Evolutionary conservation across 2,329 filamentous ascomycete species (phyloP).

Genomic region (Fusarium staphyleae): DNA sequence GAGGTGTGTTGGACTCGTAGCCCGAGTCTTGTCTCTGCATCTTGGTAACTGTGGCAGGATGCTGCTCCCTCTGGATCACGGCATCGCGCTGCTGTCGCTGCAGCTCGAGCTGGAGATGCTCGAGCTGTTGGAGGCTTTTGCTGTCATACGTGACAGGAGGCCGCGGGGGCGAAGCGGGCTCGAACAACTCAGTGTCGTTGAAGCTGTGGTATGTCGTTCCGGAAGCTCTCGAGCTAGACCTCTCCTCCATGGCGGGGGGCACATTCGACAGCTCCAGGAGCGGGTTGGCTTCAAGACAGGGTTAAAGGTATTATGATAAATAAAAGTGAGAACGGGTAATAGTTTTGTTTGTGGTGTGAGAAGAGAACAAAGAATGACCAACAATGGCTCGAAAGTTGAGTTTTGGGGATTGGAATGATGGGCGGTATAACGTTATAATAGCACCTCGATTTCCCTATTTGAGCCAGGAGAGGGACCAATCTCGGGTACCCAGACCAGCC

Average conservation of each 20-base stretch:
- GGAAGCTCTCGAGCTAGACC: conserved; percentile 54
- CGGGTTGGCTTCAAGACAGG: no score
- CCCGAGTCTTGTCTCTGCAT: conserved; percentile 66
- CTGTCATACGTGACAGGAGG: conserved; percentile 37
- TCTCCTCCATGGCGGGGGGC: conserved; percentile 43
- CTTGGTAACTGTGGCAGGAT: conserved; percentile 44
- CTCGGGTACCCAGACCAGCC: conserved; percentile 36
- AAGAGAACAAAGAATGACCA: conserved; percentile 4
- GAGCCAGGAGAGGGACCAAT: conserved; percentile 28
- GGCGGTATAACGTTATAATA: conserved; percentile 22
- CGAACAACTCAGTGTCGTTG: conserved; percentile 57
- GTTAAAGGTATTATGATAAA: not conserved
- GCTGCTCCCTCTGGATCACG: conserved; percentile 39
- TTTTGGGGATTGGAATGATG: not conserved
- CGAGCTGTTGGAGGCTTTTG: conserved; percentile 31
- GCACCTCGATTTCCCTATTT: conserved; percentile 19
- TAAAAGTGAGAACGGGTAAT: not conserved
- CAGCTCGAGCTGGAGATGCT: conserved; percentile 33
- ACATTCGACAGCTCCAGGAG: conserved; percentile 28
- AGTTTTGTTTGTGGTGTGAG: conserved; percentile 5
- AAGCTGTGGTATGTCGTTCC: conserved; percentile 64
- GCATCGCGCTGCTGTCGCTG: conserved; percentile 30
- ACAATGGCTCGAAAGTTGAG: conserved; percentile 1
- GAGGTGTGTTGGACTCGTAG: conserved; percentile 58
- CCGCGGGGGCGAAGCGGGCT: conserved; percentile 47